Percentiles rank a stretch among this genome's conserved stretches.
Evolutionary conservation across 164 flowering plant genomes (phyloP).

Genomic region (Magnolia officinalis): DNA sequence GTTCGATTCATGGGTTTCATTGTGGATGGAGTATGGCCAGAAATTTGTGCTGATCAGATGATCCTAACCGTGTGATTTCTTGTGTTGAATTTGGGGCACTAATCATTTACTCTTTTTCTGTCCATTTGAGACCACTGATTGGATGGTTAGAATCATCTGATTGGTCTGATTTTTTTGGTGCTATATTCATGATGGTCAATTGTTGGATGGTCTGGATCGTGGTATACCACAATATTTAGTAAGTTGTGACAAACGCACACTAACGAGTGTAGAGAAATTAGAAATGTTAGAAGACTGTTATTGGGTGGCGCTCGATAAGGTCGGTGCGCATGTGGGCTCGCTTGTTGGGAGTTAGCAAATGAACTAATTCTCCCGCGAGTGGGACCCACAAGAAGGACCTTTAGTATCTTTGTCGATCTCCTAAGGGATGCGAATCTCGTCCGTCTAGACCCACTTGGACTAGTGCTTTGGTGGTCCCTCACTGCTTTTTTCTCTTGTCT

Average conservation of each 20-base stretch:
- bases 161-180: too few species aligned
- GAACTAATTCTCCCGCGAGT: background rate
- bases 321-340: slow-evolving; percentile 33
- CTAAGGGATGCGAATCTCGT: background rate
- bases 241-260: too few species aligned
- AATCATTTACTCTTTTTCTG: background rate
- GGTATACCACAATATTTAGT: too few species aligned
- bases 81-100: background rate
- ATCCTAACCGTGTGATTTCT: background rate
- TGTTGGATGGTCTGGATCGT: too few species aligned
- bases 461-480: slow-evolving; percentile 12
- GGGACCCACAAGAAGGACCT: slow-evolving; percentile 9
- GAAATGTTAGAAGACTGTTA: background rate
- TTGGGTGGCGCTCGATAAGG: slow-evolving; percentile 36
- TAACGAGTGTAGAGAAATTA: background rate
- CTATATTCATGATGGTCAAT: too few species aligned
- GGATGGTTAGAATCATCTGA: too few species aligned
- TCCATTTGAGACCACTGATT: too few species aligned
- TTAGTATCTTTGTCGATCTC: slow-evolving; percentile 20
- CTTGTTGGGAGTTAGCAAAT: background rate
- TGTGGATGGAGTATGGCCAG: too few species aligned
- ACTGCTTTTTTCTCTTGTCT: background rate
- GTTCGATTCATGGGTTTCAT: too few species aligned
- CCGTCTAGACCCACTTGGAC: slow-evolving; percentile 1
- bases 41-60: background rate